A percentile compares a stretch with the other conserved stretches of the same genome.
phyloP scores from a whole-genome alignment of 2,329 filamentous ascomycete genomes.

The Calonectria hongkongensis region DNA sequence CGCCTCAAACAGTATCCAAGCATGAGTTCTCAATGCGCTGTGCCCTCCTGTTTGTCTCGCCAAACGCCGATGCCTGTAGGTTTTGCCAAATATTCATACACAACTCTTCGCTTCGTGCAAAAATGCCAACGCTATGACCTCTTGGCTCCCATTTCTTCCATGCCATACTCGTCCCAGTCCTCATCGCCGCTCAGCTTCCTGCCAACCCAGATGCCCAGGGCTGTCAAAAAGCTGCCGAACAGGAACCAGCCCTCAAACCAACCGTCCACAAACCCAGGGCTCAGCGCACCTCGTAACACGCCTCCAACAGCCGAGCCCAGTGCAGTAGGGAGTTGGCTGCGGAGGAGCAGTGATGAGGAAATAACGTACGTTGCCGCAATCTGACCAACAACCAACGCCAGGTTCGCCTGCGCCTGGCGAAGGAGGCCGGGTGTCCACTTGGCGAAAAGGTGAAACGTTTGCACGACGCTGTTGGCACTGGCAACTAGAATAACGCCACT shows the following conservation, averaged over 20 bases:
- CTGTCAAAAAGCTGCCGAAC: conserved; percentile 79
- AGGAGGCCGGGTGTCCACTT: conserved; percentile 83
- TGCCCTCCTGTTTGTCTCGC: not conserved
- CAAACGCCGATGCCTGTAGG: conserved; percentile 26
- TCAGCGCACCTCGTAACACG: conserved; percentile 84
- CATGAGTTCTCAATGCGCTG: conserved; percentile 27
- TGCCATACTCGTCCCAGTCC: conserved; percentile 76
- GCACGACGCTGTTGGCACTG: conserved; percentile 88
- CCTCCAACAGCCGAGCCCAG: conserved; percentile 86
- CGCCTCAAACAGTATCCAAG: conserved; percentile 7
- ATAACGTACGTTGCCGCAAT: conserved; percentile 91
- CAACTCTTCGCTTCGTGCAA: not conserved
- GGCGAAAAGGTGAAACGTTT: conserved; percentile 88
- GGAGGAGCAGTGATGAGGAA: conserved; percentile 83
- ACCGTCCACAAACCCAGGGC: conserved; percentile 74
- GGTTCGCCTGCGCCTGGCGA: conserved; percentile 83
- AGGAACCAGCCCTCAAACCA: conserved; percentile 96
- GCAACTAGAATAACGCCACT: conserved; percentile 89
- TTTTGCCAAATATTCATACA: conserved; percentile 35
- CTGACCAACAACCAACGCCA: conserved; percentile 87
- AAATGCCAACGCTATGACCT: conserved; percentile 65
- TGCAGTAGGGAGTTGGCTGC: conserved; percentile 86
- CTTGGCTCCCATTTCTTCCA: conserved; percentile 84
- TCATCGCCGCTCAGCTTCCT: conserved; percentile 75
- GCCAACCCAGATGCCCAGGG: conserved; percentile 83